Percentiles rank a stretch among this genome's conserved stretches.
phyloP scores from a whole-genome alignment of 768 basidiomycete species.

The Amanita jacksonii region DNA sequence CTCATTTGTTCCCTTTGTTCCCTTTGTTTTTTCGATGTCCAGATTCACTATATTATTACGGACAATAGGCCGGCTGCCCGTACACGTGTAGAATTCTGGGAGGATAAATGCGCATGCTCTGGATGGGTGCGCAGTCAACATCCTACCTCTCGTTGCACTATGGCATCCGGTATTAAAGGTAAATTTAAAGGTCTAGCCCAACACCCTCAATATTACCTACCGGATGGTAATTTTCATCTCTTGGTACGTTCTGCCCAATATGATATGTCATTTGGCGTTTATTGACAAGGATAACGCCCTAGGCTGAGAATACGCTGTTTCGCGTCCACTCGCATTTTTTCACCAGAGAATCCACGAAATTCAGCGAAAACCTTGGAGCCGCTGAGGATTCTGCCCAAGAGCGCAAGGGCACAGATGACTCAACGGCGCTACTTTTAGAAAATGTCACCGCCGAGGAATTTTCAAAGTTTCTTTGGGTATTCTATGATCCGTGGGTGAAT shows the following conservation, averaged over 20 bases:
- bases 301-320: constrained; percentile 52
- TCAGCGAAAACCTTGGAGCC: constrained; percentile 25
- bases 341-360: constrained; percentile 45
- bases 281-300: neutral
- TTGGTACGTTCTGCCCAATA: constrained; percentile 26
- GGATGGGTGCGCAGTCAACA: too few relatives aligned
- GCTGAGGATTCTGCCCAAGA: constrained; percentile 23
- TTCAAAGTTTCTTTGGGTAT: constrained; percentile 40
- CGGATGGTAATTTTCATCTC: constrained; percentile 44
- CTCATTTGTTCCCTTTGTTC: too few relatives aligned
- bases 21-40: neutral
- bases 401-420: constrained; percentile 28
- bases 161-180: neutral
- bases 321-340: constrained; percentile 56
- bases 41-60: neutral
- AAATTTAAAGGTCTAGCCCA: constrained; percentile 13
- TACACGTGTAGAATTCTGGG: neutral
- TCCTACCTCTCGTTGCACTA: too few relatives aligned
- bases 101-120: too few relatives aligned
- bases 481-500: constrained; percentile 47
- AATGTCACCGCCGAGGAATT: constrained; percentile 31
- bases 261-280: neutral
- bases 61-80: neutral
- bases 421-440: constrained; percentile 30
- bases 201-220: constrained; percentile 38